A percentile compares a stretch with the other conserved stretches of the same genome.
phyloP scores from a whole-genome alignment of 345 rosid species.

The Salix brachista region DNA sequence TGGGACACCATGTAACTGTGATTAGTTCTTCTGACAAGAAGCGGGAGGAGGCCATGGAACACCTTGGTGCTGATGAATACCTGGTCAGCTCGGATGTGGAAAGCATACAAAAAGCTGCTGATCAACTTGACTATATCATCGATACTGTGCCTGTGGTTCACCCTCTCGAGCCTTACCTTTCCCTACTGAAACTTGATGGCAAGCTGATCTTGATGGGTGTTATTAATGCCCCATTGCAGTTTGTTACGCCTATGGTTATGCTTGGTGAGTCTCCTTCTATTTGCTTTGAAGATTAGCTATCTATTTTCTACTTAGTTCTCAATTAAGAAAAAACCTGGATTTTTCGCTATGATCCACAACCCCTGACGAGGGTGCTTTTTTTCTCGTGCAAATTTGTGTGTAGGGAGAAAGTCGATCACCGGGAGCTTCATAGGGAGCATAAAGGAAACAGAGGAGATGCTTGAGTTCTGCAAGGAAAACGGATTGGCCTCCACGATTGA shows the following conservation, averaged over 20 bases:
- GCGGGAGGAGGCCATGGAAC: constrained; percentile 69
- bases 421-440: constrained; percentile 87
- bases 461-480: constrained; percentile 67
- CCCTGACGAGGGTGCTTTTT: not conserved
- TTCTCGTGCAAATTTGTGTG: not conserved
- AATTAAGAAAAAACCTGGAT: not conserved
- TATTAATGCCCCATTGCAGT: constrained; percentile 67
- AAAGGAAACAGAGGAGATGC: constrained; percentile 80
- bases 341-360: not conserved
- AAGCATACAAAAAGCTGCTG: constrained; percentile 56
- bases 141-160: constrained; percentile 87
- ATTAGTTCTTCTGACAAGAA: constrained; percentile 94
- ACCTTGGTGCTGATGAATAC: constrained; percentile 84
- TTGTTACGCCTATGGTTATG: constrained; percentile 69
- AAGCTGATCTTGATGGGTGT: constrained; percentile 82
- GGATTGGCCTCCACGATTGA: constrained; percentile 66
- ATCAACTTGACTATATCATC: constrained; percentile 78
- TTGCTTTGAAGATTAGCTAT: not conserved
- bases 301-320: not conserved
- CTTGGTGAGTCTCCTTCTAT: constrained; percentile 46
- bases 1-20: constrained; percentile 92
- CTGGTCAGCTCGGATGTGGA: constrained; percentile 64
- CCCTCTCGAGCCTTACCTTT: constrained; percentile 76
- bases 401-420: constrained; percentile 70
- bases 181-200: constrained; percentile 73